Base-by-base conservation (phyloP, 2,329 filamentous ascomycete genomes). In the Pseudodiploospora longispora region DNA sequence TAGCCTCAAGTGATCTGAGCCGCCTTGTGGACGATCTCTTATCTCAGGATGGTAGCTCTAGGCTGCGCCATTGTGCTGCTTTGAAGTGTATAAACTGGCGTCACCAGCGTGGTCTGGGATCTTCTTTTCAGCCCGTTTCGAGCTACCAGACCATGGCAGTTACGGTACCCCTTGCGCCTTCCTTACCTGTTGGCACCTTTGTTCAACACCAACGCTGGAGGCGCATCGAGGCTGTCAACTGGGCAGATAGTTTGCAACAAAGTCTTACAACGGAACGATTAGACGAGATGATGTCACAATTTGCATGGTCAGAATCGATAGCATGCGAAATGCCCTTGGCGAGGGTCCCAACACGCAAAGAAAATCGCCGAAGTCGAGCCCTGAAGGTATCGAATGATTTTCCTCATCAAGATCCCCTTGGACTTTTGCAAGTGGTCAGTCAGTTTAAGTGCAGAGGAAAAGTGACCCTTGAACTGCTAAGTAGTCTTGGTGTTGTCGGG, bases 71-170 rank as follows among this genome's bases (percentile, higher is more conserved):
- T 61, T 76, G 82, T 1, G 83, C 88, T 2, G 88, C 88, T 1
- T 83, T 83, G 59, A 96, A 95, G 60, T 83, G 87, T 50, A 64
- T 94, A 9, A 70, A 78, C 41, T 93, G 86, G 83, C 75, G 82
- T 43, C 70, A 67, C 10, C 52, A 54, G n/a, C 55, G 58, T 38
- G 48, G 52, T 1, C 45, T 52, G 10, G 48, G 47, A 7, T 43
- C 43, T 8, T 38, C 41, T 12, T 41, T 39, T 8, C 45, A 42
- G 10, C 49, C 51, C 19, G 46, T 42, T 6, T 29, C 50, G 29
- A 39, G 36, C 6, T 41, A 28, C 19, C 38, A 34, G 30, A 31
- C 30, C 6, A 27, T 35, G 4, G 30, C 34, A n/a, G 38, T 36
- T 4, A 32, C 28, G 10, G 45, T 9, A 6, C 31, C 27, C 10